Evolutionary conservation across 1,139 yeast species (phyloP).

Genomic region (Candida freyschussii): DNA sequence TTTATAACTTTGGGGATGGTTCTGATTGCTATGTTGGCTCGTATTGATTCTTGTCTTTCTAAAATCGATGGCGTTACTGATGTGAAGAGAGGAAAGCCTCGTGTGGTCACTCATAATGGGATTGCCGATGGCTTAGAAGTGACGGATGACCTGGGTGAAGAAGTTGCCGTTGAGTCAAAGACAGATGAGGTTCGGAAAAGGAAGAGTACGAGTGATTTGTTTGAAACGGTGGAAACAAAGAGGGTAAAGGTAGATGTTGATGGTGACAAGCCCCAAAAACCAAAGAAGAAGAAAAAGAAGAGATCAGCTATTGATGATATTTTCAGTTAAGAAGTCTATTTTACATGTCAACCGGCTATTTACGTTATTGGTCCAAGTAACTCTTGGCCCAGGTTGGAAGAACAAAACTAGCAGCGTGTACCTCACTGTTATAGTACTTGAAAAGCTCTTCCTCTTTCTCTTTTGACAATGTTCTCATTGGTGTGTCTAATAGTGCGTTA

Average conservation of each 20-base stretch:
- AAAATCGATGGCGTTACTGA: conserved; percentile 14
- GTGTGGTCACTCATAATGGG: conserved; percentile 17
- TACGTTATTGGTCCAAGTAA: conserved; percentile 25
- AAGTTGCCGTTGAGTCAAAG: conserved; percentile 13
- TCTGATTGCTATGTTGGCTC: conserved; percentile 53
- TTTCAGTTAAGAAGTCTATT: conserved; percentile 42
- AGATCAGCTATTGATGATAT: conserved; percentile 55
- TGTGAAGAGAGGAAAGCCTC: conserved; percentile 14
- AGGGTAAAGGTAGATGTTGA: conserved; percentile 9
- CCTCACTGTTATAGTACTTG: conserved; percentile 66
- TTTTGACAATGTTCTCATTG: conserved; percentile 45
- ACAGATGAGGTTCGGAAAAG: conserved; percentile 1
- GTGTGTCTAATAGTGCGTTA: conserved; percentile 45
- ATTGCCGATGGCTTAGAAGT: conserved; percentile 8
- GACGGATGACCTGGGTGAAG: conserved; percentile 27
- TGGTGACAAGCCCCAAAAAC: conserved; percentile 25
- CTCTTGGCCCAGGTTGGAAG: conserved; percentile 81
- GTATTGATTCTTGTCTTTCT: conserved; percentile 31
- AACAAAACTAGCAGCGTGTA: conserved; percentile 78
- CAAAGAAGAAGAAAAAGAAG: conserved; percentile 41
- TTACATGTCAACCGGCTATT: no score
- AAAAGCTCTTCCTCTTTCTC: conserved; percentile 50
- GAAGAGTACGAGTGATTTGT: conserved; percentile 4
- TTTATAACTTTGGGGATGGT: conserved; percentile 72
- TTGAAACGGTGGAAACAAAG: no score